Conservation (phyloP, 1,139 yeast species). For the Nakaseomyces uthaithaninus region DNA sequence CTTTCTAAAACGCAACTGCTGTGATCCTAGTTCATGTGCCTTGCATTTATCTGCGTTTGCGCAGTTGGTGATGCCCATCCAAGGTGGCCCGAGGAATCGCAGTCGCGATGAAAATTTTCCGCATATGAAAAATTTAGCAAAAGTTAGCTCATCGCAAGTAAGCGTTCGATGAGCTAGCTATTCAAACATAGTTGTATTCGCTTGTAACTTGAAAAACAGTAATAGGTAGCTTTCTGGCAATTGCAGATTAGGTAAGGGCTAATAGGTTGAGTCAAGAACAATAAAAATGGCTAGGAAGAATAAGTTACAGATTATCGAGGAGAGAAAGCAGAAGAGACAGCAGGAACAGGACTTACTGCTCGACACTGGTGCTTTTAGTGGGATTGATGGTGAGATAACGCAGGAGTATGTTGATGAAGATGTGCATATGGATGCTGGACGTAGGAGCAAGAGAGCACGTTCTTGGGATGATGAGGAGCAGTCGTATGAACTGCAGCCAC, state of each 20-base stretch:
- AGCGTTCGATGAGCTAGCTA: no score
- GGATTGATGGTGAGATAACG: conserved; percentile 25
- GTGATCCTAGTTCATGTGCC: no score
- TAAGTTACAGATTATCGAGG: conserved; percentile 23
- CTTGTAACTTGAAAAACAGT: no score
- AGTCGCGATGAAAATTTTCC: background rate
- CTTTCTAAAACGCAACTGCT: no score
- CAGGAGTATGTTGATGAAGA: conserved; percentile 16
- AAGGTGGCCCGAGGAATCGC: background rate
- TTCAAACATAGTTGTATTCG: no score
- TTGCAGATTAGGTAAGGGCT: no score
- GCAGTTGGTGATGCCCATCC: background rate
- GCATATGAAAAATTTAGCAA: background rate
- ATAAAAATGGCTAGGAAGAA: conserved; percentile 25
- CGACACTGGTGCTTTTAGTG: conserved; percentile 39
- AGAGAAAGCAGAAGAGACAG: conserved; percentile 37
- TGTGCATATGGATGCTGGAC: conserved; percentile 8
- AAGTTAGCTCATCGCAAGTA: conserved; percentile 4
- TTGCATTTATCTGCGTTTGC: no score
- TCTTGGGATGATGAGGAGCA: conserved; percentile 57
- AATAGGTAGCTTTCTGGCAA: no score
- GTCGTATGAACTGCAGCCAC: conserved; percentile 57
- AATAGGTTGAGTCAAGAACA: no score
- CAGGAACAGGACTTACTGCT: conserved; percentile 45
- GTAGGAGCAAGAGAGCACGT: conserved; percentile 17